Conservation (phyloP, 495 filamentous ascomycete genomes). For the Hypoxylon intermedium region DNA sequence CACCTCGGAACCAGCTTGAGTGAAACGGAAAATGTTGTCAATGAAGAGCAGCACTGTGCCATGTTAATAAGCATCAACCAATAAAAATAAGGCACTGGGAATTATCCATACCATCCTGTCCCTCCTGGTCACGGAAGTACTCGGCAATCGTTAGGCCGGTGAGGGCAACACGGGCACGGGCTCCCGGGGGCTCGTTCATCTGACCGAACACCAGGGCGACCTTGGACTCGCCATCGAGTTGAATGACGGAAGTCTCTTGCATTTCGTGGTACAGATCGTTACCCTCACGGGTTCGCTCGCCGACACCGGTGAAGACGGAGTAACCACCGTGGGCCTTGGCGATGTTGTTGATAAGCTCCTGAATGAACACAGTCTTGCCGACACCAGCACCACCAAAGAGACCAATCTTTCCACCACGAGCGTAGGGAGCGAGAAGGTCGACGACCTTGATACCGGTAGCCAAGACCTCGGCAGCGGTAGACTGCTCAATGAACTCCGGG, state of each 20-base stretch:
- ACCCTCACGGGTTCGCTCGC: slow-evolving; percentile 99
- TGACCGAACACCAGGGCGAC: slow-evolving; percentile 99
- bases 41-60: slow-evolving; percentile 90
- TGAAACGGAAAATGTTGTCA: slow-evolving; percentile 99
- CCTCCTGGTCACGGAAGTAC: slow-evolving; percentile 97
- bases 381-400: slow-evolving; percentile 99
- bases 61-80: slow-evolving; percentile 13
- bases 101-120: slow-evolving; percentile 77
- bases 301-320: slow-evolving; percentile 99
- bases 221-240: slow-evolving; percentile 99
- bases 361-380: slow-evolving; percentile 99
- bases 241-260: slow-evolving; percentile 99
- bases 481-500: slow-evolving; percentile 90
- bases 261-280: slow-evolving; percentile 99
- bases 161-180: slow-evolving; percentile 99
- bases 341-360: slow-evolving; percentile 99
- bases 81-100: not conserved
- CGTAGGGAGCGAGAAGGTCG: slow-evolving; percentile 96
- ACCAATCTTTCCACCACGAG: slow-evolving; percentile 99
- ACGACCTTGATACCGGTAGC: slow-evolving; percentile 99
- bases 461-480: slow-evolving; percentile 92
- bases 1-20: slow-evolving; percentile 99
- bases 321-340: slow-evolving; percentile 99
- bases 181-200: slow-evolving; percentile 99
- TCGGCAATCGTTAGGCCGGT: slow-evolving; percentile 90